Percentiles rank a stretch among this genome's conserved stretches.
Evolutionary conservation across 768 basidiomycete genomes (phyloP).

Genomic region (Candolleomyces aberdarensis): DNA sequence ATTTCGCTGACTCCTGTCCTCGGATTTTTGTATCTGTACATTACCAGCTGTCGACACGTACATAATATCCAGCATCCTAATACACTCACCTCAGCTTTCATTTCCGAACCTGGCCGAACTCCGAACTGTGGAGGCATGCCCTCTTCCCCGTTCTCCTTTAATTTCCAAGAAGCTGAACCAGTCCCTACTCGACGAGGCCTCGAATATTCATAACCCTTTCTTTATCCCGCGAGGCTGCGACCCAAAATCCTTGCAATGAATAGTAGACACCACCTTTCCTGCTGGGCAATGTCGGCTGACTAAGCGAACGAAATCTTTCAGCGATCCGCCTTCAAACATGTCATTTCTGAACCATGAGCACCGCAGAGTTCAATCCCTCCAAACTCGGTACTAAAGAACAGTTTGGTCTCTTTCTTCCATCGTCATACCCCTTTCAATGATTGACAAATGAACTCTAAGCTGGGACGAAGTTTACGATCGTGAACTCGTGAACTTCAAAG

Average conservation of each 20-base stretch:
- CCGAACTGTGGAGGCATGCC: too few relatives aligned
- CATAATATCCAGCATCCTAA: constrained; percentile 9
- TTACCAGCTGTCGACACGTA: constrained; percentile 1
- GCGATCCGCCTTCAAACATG: constrained; percentile 5
- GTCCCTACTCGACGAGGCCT: too few relatives aligned
- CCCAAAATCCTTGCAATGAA: too few relatives aligned
- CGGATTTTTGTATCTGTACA: constrained; percentile 8
- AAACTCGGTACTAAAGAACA: constrained; percentile 77
- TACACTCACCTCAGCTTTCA: constrained; percentile 5
- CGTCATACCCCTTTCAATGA: not conserved
- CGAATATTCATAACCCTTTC: too few relatives aligned
- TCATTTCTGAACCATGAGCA: constrained; percentile 23
- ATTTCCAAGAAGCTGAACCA: too few relatives aligned
- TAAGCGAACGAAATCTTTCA: constrained; percentile 19
- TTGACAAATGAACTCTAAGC: constrained; percentile 31
- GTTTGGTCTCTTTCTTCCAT: constrained; percentile 38
- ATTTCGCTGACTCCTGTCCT: not conserved
- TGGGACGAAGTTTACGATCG: constrained; percentile 77
- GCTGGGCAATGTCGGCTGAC: constrained; percentile 21
- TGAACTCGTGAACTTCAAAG: constrained; percentile 70
- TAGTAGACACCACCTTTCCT: too few relatives aligned
- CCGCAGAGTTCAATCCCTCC: constrained; percentile 58
- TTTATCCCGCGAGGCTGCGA: too few relatives aligned
- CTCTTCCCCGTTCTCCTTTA: too few relatives aligned
- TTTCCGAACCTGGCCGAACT: too few relatives aligned